Base-by-base conservation (phyloP, 257 asterid genomes). In the Oldenlandia corymbosa region DNA sequence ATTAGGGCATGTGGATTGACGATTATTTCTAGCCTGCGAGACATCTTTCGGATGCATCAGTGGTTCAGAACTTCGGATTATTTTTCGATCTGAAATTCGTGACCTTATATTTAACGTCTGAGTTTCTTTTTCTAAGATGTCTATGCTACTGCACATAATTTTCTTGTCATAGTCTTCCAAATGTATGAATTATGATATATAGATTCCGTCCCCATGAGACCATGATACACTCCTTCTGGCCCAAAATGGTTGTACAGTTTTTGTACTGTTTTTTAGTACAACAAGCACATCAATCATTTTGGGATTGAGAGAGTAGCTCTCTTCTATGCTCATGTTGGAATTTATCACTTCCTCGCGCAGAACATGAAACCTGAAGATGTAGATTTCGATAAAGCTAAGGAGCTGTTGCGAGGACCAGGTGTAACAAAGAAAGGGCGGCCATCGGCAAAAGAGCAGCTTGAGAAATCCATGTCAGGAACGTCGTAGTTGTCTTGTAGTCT, bases 391-490 rank as follows among this genome's bases (percentile, higher is more conserved):
- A 83, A 78, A 72, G 95, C 91, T 37, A 37, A 88, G 80, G 53
- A 80, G 79, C 81, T 88, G 37, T 79, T 91, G 55, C 36, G 65
- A 34, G 71, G 95, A 77, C 78, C 81, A 63, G 82, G 78, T 58
- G 95, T 83, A 26, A 84, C 65, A 76, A 78, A 70, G 68, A 59
- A 69, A 66, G 95, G 97, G 42, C 77, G 96, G 66, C 97, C 97
- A 10, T 82, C 81, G 68, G 63, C 62, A 55, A 64, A 58, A 23
- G 52, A 36, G 46, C 68, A 34, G 60, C 74, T 64, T 56, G 81
- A 71, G 68, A 80, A 75, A 68, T 49, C 81, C 63, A 45, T 60
- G 49, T 76, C 72, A 71, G 83, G 80, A 81, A 5, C 30, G 7
- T 34, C 30, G 12, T 53, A n/a, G n/a, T n/a, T n/a, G n/a, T n/a